Percentiles rank a stretch among this genome's conserved stretches.
These are phyloP conservation scores for Trichophyton verrucosum DNA, from an alignment of 2,329 filamentous ascomycete genomes.

Conservation along the genomic window DNA sequence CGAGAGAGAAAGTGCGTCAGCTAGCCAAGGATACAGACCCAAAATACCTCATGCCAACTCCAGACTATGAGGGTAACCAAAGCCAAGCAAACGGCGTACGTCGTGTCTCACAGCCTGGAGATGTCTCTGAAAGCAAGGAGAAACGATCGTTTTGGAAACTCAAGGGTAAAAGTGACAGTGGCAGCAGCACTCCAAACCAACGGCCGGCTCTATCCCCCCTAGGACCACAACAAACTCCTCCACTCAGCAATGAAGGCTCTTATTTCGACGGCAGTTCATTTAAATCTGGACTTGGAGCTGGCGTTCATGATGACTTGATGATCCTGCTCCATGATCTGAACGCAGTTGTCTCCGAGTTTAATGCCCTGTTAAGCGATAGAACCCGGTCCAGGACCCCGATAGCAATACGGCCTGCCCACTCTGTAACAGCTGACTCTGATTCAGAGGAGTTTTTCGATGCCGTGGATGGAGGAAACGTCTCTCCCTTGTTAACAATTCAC, in stretches of 20 bases:
- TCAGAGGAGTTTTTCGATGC: slow-evolving; percentile 94
- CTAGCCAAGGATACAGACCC: slow-evolving; percentile 74
- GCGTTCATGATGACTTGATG: slow-evolving; percentile 69
- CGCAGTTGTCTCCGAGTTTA: slow-evolving; percentile 69
- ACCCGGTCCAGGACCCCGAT: slow-evolving; percentile 49
- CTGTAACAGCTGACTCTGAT: slow-evolving; percentile 56
- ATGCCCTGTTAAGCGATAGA: slow-evolving; percentile 60
- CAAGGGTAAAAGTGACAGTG: slow-evolving; percentile 50
- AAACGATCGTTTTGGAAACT: slow-evolving; percentile 84
- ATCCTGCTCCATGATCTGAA: slow-evolving; percentile 77
- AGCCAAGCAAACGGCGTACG: slow-evolving; percentile 19
- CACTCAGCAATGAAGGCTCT: slow-evolving; percentile 27
- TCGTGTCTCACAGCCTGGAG: slow-evolving; percentile 22
- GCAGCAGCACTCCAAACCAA: slow-evolving; percentile 24
- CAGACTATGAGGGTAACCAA: slow-evolving; percentile 13
- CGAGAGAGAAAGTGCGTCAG: slow-evolving; percentile 74
- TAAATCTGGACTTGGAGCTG: slow-evolving; percentile 18
- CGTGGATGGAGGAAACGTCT: slow-evolving; percentile 48
- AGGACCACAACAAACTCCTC: slow-evolving; percentile 37
- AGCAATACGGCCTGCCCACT: slow-evolving; percentile 45
- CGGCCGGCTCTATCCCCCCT: slow-evolving; percentile 29
- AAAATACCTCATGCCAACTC: slow-evolving; percentile 36
- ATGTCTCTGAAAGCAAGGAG: slow-evolving; percentile 35
- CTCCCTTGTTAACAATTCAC: slow-evolving; percentile 63
- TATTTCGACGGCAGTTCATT: background rate